A percentile compares a stretch with the other conserved stretches of the same genome.
phyloP scores from a whole-genome alignment of 2,329 filamentous ascomycete species.

The Metarhizium guizhouense region DNA sequence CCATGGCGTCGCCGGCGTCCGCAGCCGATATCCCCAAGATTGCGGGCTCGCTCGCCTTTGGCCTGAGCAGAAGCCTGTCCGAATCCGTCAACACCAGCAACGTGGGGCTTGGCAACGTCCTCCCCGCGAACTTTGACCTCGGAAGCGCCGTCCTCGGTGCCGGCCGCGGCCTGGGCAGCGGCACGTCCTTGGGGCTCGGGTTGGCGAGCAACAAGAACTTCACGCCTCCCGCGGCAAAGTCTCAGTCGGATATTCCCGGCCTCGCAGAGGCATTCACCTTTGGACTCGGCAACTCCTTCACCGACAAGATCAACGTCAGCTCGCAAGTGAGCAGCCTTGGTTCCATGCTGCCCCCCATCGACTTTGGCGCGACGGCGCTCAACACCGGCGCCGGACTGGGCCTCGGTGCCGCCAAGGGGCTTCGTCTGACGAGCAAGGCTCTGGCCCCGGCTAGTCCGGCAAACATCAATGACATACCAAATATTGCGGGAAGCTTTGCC shows the following conservation, averaged over 20 bases:
- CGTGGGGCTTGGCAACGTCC: not conserved
- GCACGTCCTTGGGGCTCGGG: slow-evolving; percentile 9
- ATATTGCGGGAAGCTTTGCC: slow-evolving; percentile 12
- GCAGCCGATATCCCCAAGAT: slow-evolving; percentile 5
- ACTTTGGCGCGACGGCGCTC: slow-evolving; percentile 9
- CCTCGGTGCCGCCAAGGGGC: slow-evolving; percentile 10
- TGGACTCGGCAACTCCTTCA: slow-evolving; percentile 9
- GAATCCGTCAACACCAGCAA: slow-evolving; percentile 1
- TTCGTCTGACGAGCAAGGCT: slow-evolving; percentile 9
- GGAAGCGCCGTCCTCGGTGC: slow-evolving; percentile 7
- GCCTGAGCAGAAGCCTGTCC: slow-evolving; percentile 4
- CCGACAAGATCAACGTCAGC: slow-evolving; percentile 9
- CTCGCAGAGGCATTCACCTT: slow-evolving; percentile 9
- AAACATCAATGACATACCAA: slow-evolving; percentile 8
- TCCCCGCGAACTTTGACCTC: slow-evolving; percentile 3
- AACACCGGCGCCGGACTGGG: slow-evolving; percentile 11
- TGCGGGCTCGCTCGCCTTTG: slow-evolving; percentile 4
- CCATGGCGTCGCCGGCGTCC: not conserved
- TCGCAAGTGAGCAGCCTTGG: slow-evolving; percentile 3
- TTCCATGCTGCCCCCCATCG: slow-evolving; percentile 2
- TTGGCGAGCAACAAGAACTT: slow-evolving; percentile 3
- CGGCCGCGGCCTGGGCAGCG: slow-evolving; percentile 10
- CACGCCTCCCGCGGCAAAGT: not conserved
- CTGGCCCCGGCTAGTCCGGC: slow-evolving; percentile 1
- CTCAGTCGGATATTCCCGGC: slow-evolving; percentile 2